Conservation (phyloP, 2,329 filamentous ascomycete genomes). For the Diplocarpon rosae region DNA sequence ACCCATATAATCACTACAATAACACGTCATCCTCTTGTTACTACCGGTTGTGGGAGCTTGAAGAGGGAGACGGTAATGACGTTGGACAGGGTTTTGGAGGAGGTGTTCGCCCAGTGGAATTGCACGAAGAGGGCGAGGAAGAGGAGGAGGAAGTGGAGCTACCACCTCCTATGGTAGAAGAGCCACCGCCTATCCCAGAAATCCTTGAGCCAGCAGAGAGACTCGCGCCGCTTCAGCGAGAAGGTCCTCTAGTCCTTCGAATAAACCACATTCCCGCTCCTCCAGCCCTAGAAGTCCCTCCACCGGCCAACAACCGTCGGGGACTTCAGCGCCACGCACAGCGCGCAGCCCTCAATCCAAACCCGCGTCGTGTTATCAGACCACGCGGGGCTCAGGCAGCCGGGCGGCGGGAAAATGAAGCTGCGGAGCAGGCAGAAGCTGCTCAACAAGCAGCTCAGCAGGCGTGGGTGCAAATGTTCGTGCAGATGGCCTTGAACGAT, state of each 20-base stretch:
- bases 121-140: conserved; percentile 11
- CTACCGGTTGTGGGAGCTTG: conserved; percentile 81
- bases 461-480: conserved; percentile 27
- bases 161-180: not conserved
- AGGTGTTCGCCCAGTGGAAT: conserved; percentile 10
- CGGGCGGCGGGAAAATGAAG: conserved; percentile 7
- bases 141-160: conserved; percentile 6
- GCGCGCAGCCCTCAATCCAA: not conserved
- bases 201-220: conserved; percentile 7
- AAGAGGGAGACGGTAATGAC: conserved; percentile 58
- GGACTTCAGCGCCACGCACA: conserved; percentile 4
- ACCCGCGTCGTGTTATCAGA: not conserved
- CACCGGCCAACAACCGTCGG: conserved; percentile 8
- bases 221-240: conserved; percentile 18
- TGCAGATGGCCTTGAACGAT: conserved; percentile 27
- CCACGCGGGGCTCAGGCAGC: not conserved
- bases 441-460: conserved; percentile 18
- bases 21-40: conserved; percentile 59
- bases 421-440: conserved; percentile 4
- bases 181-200: not conserved
- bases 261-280: conserved; percentile 23
- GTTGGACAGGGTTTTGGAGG: conserved; percentile 20
- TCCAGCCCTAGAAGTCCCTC: conserved; percentile 15
- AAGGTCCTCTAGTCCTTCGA: conserved; percentile 27
- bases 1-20: conserved; percentile 88